Evolutionary conservation across 305 asterid genomes (phyloP).

Genomic region (Fraxinus greggii): DNA sequence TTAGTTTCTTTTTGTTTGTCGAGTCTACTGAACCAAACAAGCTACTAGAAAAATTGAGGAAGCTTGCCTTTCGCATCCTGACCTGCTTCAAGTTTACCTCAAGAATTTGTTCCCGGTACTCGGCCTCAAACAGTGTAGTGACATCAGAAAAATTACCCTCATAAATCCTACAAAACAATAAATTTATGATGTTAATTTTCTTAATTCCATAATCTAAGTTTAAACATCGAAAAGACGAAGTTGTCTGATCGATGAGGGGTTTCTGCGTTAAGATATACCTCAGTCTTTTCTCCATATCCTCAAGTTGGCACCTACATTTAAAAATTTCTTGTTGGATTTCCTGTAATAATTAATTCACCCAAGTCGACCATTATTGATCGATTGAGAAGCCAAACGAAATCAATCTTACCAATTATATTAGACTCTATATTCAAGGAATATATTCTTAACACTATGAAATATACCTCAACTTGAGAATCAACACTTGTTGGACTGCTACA

Average conservation of each 20-base stretch:
- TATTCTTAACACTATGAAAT: background rate
- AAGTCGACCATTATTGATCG: background rate
- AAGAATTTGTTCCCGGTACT: slow-evolving; percentile 66
- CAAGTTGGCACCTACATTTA: slow-evolving; percentile 57
- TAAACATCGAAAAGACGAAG: background rate
- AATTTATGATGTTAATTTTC: background rate
- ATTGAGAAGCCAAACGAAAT: background rate
- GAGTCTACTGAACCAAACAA: background rate
- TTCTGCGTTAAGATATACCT: slow-evolving; percentile 37
- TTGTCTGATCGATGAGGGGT: background rate
- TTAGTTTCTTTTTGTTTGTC: background rate
- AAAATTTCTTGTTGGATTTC: slow-evolving; percentile 67
- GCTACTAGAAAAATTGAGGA: background rate
- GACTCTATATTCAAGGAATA: background rate
- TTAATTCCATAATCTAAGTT: background rate
- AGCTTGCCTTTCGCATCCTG: slow-evolving; percentile 57
- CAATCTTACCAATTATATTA: background rate
- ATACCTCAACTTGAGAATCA: slow-evolving; percentile 74
- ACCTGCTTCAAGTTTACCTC: slow-evolving; percentile 64
- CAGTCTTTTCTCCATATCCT: slow-evolving; percentile 62
- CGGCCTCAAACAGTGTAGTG: slow-evolving; percentile 56
- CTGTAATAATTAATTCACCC: slow-evolving; percentile 34
- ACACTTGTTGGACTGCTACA: slow-evolving; percentile 56
- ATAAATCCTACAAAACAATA: slow-evolving; percentile 41
- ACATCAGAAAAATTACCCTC: slow-evolving; percentile 70